A percentile compares a stretch with the other conserved stretches of the same genome.
Conservation (phyloP, 2,329 filamentous ascomycete genomes). For the Hypocrella siamensis region DNA sequence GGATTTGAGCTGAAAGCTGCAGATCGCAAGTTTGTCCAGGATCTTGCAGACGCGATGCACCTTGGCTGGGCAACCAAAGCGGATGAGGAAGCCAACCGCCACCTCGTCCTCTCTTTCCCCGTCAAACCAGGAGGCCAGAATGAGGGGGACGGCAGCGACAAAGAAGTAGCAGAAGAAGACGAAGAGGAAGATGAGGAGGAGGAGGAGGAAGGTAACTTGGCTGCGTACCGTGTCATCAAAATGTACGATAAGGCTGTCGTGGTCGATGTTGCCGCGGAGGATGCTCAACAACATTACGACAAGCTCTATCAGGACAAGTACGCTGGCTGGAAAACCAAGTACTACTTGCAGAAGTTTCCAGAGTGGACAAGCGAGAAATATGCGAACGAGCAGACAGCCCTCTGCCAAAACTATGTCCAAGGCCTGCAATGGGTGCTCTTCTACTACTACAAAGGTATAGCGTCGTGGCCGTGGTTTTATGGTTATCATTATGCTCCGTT, state of each 20-base stretch:
- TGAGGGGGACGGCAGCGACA: no score
- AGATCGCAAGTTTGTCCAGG: constrained; percentile 87
- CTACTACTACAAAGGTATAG: constrained; percentile 95
- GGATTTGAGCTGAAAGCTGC: constrained; percentile 58
- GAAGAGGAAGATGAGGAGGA: constrained; percentile 21
- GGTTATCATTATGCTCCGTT: constrained; percentile 92
- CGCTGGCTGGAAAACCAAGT: constrained; percentile 81
- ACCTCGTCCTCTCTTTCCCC: constrained; percentile 35
- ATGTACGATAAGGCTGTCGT: constrained; percentile 84
- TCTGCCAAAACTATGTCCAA: constrained; percentile 94
- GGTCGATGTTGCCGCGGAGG: constrained; percentile 62
- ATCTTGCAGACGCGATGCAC: constrained; percentile 52
- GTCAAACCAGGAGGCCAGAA: constrained; percentile 40
- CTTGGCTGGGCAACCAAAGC: constrained; percentile 42
- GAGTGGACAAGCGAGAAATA: constrained; percentile 74
- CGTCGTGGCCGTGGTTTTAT: constrained; percentile 98
- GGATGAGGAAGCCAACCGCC: constrained; percentile 38
- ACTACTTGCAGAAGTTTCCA: constrained; percentile 78
- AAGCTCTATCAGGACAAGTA: constrained; percentile 85
- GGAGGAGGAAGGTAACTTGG: constrained; percentile 68
- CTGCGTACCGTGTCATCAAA: constrained; percentile 71
- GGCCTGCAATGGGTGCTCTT: constrained; percentile 95
- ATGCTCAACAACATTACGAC: constrained; percentile 65
- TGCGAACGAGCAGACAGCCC: constrained; percentile 54
- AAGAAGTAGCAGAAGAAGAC: constrained; percentile 11